Conservation (phyloP, 116 monocot genomes). For the Posidonia oceanica region DNA sequence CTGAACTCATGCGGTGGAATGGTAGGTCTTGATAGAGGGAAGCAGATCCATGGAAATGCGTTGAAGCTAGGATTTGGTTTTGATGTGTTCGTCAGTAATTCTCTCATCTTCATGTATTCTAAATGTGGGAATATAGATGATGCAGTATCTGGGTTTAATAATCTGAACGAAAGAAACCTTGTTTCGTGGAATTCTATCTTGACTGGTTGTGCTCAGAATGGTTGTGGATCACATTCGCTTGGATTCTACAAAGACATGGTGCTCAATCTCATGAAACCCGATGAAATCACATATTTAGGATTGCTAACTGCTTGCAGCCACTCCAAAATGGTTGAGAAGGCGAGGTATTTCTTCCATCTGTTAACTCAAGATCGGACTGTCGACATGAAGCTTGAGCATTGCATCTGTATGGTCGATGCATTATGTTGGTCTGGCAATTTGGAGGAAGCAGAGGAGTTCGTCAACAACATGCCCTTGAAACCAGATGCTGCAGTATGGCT, state of each 20-base stretch:
- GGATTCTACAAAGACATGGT: constrained; percentile 40
- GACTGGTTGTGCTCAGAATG: constrained; percentile 64
- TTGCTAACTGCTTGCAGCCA: constrained; percentile 73
- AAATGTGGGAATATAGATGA: constrained; percentile 58
- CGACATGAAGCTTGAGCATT: constrained; percentile 44
- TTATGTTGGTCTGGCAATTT: constrained; percentile 58
- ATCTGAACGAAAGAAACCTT: constrained; percentile 40
- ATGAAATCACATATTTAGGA: constrained; percentile 72
- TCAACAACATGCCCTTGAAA: constrained; percentile 39
- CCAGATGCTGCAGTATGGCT: constrained; percentile 55
- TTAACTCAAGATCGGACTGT: constrained; percentile 29
- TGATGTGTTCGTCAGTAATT: constrained; percentile 66
- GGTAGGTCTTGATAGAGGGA: constrained; percentile 50
- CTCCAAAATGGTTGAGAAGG: constrained; percentile 59
- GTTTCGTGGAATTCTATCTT: constrained; percentile 82
- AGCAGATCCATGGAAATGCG: constrained; percentile 33
- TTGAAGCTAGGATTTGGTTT: constrained; percentile 41
- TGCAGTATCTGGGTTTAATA: constrained; percentile 33
- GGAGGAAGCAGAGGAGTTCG: constrained; percentile 60
- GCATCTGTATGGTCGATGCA: constrained; percentile 68
- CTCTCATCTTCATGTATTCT: constrained; percentile 64
- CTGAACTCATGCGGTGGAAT: constrained; percentile 59
- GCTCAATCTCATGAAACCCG: constrained; percentile 29
- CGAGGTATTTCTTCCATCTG: constrained; percentile 37
- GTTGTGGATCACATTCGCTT: constrained; percentile 33